Conservation (phyloP, 108 stramenopile species). For the Cyclostephanos tholiformis region DNA sequence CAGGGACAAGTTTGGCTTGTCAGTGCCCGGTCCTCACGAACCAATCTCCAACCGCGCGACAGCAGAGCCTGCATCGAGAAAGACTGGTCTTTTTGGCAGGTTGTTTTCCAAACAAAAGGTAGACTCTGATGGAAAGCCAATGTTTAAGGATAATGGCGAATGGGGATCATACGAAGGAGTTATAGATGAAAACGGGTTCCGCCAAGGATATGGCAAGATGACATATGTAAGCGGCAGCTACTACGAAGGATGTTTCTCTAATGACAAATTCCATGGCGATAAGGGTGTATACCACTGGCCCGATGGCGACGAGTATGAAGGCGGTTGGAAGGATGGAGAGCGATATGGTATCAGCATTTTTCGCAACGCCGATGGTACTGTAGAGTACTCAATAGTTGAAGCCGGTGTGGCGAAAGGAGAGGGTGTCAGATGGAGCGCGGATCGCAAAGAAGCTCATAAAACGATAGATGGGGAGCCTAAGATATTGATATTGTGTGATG, state of each 20-base stretch:
- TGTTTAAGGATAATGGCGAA: conserved; percentile 24
- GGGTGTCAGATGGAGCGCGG: background rate
- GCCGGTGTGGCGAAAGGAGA: background rate
- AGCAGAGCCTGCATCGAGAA: background rate
- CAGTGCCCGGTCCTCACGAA: background rate
- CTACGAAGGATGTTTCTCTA: conserved; percentile 21
- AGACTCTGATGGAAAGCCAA: background rate
- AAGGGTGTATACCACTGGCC: conserved; percentile 16
- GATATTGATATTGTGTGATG: background rate
- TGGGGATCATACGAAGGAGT: conserved; percentile 21
- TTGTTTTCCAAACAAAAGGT: background rate
- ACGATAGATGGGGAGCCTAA: conserved; percentile 6
- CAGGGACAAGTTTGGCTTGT: conserved; percentile 9
- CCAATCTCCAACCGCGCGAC: background rate
- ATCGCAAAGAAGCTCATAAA: background rate
- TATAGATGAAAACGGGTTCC: conserved; percentile 4
- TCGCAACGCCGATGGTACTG: background rate
- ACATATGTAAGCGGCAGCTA: conserved; percentile 13
- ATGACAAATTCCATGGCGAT: conserved; percentile 24
- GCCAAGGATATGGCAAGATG: conserved; percentile 30
- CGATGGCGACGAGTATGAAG: conserved; percentile 11
- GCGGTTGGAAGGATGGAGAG: conserved; percentile 12
- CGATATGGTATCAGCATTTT: background rate
- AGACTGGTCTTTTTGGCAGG: background rate
- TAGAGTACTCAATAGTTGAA: background rate